Evolutionary conservation across 768 basidiomycete genomes (phyloP).

Genomic region (Tremella fuciformis): DNA sequence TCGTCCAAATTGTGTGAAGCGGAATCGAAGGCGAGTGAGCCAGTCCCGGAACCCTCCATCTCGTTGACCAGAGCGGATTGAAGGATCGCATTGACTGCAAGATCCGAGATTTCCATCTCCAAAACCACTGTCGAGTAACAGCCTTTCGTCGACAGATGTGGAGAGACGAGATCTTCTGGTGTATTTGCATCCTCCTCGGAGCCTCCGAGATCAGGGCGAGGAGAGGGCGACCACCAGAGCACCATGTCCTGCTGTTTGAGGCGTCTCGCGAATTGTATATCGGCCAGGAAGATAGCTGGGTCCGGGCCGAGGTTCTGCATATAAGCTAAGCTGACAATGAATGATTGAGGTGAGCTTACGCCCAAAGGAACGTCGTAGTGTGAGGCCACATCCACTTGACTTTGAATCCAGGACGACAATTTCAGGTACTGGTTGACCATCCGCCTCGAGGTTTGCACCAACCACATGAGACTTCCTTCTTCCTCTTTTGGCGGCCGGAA

Average conservation of each 20-base stretch:
- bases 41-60: constrained; percentile 84
- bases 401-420: constrained; percentile 74
- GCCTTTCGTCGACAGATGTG: constrained; percentile 79
- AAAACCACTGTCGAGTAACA: constrained; percentile 90
- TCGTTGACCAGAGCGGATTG: constrained; percentile 96
- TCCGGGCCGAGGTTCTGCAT: constrained; percentile 78
- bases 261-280: constrained; percentile 85
- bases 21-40: constrained; percentile 89
- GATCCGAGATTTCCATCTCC: constrained; percentile 80
- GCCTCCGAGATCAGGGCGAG: constrained; percentile 88
- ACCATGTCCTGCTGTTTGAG: constrained; percentile 82
- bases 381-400: constrained; percentile 71
- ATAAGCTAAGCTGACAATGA: neutral
- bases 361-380: constrained; percentile 92
- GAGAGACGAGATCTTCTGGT: constrained; percentile 72
- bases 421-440: constrained; percentile 80
- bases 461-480: constrained; percentile 84
- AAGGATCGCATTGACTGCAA: constrained; percentile 88
- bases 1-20: constrained; percentile 86
- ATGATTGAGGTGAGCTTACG: constrained; percentile 26
- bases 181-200: constrained; percentile 79
- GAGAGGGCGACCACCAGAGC: constrained; percentile 92
- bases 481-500: constrained; percentile 61
- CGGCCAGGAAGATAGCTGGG: constrained; percentile 78
- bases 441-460: constrained; percentile 72